phyloP scores from a whole-genome alignment of 768 basidiomycete species.

The Rhodocollybia butyracea region DNA sequence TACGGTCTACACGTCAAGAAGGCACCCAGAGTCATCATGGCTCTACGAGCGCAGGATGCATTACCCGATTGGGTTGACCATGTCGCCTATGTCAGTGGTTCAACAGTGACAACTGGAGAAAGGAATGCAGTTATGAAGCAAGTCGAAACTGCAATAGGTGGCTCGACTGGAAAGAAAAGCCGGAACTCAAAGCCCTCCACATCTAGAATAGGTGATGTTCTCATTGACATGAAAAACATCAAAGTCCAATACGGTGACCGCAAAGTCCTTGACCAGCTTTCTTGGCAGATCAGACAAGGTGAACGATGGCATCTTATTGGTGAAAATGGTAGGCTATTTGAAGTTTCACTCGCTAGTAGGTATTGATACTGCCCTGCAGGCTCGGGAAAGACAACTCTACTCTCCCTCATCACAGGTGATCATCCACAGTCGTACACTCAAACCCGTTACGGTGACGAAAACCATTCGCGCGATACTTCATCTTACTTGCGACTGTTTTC shows the following conservation, averaged over 20 bases:
- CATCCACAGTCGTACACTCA: conserved; percentile 94
- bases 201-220: conserved; percentile 25
- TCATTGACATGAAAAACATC: conserved; percentile 65
- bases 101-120: conserved; percentile 47
- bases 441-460: conserved; percentile 37
- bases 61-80: conserved; percentile 75
- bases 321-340: conserved; percentile 60
- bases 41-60: conserved; percentile 66
- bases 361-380: conserved; percentile 38
- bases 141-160: conserved; percentile 9
- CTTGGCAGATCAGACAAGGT: conserved; percentile 80
- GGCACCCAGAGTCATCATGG: conserved; percentile 60
- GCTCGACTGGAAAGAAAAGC: not conserved
- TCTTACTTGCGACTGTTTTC: conserved; percentile 54
- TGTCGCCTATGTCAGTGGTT: conserved; percentile 50
- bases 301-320: conserved; percentile 92
- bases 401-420: conserved; percentile 88
- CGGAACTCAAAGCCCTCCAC: not conserved
- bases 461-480: conserved; percentile 34
- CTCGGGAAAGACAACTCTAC: conserved; percentile 92
- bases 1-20: conserved; percentile 43
- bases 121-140: conserved; percentile 42
- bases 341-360: not conserved
- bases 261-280: conserved; percentile 67
- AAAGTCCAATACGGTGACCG: conserved; percentile 69